Conservation (phyloP, 2,329 filamentous ascomycete species). For the Talaromyces sp. region DNA sequence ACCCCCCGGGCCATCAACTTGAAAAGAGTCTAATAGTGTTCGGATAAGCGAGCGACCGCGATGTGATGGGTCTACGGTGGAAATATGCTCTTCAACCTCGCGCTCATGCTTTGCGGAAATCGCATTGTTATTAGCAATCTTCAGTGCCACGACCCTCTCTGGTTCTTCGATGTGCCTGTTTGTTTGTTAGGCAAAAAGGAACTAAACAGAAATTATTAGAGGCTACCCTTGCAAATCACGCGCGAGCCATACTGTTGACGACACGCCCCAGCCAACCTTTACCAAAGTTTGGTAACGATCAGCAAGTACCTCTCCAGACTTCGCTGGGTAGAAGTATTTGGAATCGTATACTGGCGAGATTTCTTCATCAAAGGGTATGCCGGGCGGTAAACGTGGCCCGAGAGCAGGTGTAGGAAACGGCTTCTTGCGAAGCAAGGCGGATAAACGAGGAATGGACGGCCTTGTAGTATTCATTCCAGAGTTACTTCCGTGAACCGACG, state of each 20-base stretch:
- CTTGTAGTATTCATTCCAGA: too few relatives aligned
- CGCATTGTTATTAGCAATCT: conserved; percentile 23
- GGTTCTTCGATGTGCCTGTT: conserved; percentile 19
- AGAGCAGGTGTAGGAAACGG: conserved; percentile 20
- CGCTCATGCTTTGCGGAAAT: conserved; percentile 20
- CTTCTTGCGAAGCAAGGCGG: conserved; percentile 13
- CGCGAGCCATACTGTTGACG: conserved; percentile 33
- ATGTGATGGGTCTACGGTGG: conserved; percentile 18
- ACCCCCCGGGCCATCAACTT: conserved; percentile 4
- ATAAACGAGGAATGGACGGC: not conserved
- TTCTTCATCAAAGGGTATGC: conserved; percentile 10
- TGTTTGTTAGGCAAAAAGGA: conserved; percentile 19
- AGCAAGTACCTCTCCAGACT: conserved; percentile 25
- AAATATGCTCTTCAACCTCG: conserved; percentile 36
- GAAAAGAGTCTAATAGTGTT: conserved; percentile 6
- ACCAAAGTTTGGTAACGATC: conserved; percentile 28
- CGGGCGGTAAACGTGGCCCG: conserved; percentile 17
- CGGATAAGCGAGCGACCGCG: conserved; percentile 23
- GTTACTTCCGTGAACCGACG: too few relatives aligned
- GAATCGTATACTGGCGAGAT: conserved; percentile 4
- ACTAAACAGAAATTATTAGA: conserved; percentile 14
- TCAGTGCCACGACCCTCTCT: conserved; percentile 23
- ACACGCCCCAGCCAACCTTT: conserved; percentile 31
- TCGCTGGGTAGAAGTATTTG: conserved; percentile 20
- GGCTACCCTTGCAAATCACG: conserved; percentile 21